Conservation (phyloP, 768 basidiomycete genomes). For the Gelatoporia subvermispora region DNA sequence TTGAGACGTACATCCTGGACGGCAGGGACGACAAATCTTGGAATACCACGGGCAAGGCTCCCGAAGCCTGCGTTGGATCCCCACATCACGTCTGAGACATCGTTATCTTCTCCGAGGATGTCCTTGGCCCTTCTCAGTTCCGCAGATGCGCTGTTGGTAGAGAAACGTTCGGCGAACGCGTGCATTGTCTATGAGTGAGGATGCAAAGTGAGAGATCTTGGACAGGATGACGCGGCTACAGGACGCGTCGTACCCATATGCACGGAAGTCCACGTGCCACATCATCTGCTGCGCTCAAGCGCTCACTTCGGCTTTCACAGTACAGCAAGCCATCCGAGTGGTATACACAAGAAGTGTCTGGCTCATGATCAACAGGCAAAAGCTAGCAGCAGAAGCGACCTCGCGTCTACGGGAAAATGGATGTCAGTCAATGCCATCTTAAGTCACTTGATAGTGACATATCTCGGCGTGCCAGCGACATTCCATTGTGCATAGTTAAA, state of each 20-base stretch:
- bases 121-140: conserved; percentile 46
- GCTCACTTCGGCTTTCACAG: no score
- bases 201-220: conserved; percentile 2
- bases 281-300: no score
- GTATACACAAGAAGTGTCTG: no score
- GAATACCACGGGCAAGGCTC: conserved; percentile 63
- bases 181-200: conserved; percentile 51
- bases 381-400: no score
- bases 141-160: conserved; percentile 46
- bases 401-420: no score
- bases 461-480: no score
- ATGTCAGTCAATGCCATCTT: no score
- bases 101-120: conserved; percentile 54
- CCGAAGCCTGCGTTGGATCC: conserved; percentile 83
- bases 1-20: conserved; percentile 64
- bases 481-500: no score
- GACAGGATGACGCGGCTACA: conserved; percentile 9
- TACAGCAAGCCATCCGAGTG: no score
- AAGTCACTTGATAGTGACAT: no score
- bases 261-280: no score
- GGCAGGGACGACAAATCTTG: conserved; percentile 66
- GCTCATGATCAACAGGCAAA: no score
- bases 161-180: conserved; percentile 60
- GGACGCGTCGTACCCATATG: conserved; percentile 4
- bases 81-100: conserved; percentile 68